phyloP scores from a whole-genome alignment of 2,329 filamentous ascomycete species.

The Chrysoporthe austroafricana region DNA sequence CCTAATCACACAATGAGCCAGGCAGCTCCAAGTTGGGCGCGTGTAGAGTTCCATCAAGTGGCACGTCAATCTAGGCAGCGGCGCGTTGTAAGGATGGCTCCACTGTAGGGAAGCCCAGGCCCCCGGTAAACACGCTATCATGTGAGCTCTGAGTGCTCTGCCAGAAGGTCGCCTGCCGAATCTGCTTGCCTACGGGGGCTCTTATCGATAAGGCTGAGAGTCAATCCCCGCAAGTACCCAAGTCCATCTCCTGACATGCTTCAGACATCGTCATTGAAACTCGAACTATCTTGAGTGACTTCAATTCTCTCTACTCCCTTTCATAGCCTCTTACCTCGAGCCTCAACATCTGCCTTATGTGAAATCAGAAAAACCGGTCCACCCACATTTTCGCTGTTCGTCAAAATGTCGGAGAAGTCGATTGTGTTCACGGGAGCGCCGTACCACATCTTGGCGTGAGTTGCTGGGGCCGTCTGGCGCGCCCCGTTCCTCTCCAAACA shows the following conservation, averaged over 20 bases:
- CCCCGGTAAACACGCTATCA: constrained; percentile 26
- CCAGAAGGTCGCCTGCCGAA: background rate
- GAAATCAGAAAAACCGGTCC: background rate
- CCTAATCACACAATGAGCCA: background rate
- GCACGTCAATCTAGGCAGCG: constrained; percentile 27
- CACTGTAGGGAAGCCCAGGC: constrained; percentile 4
- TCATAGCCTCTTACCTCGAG: background rate
- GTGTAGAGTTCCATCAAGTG: background rate
- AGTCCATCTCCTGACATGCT: background rate
- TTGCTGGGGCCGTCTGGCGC: constrained; percentile 1
- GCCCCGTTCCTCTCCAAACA: background rate
- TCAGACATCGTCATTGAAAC: constrained; percentile 12
- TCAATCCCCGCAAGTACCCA: background rate
- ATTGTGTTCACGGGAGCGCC: constrained; percentile 67
- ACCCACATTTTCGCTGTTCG: background rate
- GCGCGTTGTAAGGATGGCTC: constrained; percentile 17
- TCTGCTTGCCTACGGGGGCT: background rate
- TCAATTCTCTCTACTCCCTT: background rate
- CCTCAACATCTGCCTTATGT: background rate
- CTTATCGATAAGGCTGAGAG: constrained; percentile 21
- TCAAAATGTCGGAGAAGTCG: constrained; percentile 50
- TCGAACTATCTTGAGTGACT: too few relatives aligned
- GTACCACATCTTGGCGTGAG: constrained; percentile 76
- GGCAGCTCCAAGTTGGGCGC: background rate
- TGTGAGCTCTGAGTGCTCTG: constrained; percentile 16